Base-by-base conservation (phyloP, 1,139 yeast genomes). In the Hansenula anomala region DNA sequence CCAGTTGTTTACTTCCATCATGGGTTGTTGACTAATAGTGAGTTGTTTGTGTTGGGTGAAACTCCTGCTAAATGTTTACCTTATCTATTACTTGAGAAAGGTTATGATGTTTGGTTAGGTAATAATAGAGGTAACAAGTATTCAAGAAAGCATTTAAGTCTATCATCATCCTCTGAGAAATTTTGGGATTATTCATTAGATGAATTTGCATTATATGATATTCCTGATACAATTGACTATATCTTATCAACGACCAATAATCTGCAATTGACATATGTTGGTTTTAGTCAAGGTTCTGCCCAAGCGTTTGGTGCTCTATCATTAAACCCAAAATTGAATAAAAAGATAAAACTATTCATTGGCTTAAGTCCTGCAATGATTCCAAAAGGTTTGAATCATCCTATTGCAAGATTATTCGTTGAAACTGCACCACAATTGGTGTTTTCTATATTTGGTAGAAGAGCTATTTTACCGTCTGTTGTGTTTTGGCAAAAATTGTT, bases 71-170 rank as follows among this genome's bases (percentile, higher is more conserved):
- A 69, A 34, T 81, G 84, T 48, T 60, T 88, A 32, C 95, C 96
- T 0, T 80, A 80, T 52, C 60, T 75, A 11, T 66, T 88, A 30
- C 78, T 80, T 37, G 89, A 85, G 44, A 58, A 75, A 44, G 96
- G 96, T 1, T 88, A 80, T 60, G 96, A 88, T 55, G 95, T 88
- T 9, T 87, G 94, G 90, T 62, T 88, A 36, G 96, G 96, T 2
- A 87, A 87, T 59, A 88, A 87, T 55, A 66, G 96, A 39, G 96
- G 96, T 14, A 88, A 88, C 63, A 88, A 88, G 61, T 88, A 88
- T 61, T 79, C 89, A 26, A 66, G 76, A 46, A 74, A 73, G 46
- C 78, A 74, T 46, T 46, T 62, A 30, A 42, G 45, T 12, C 54
- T 59, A 34, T 64, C 61, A 34, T 69, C 78, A 0, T 55, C 64